phyloP scores from a whole-genome alignment of 768 basidiomycete species.

The Leccinum disarticulatum region DNA sequence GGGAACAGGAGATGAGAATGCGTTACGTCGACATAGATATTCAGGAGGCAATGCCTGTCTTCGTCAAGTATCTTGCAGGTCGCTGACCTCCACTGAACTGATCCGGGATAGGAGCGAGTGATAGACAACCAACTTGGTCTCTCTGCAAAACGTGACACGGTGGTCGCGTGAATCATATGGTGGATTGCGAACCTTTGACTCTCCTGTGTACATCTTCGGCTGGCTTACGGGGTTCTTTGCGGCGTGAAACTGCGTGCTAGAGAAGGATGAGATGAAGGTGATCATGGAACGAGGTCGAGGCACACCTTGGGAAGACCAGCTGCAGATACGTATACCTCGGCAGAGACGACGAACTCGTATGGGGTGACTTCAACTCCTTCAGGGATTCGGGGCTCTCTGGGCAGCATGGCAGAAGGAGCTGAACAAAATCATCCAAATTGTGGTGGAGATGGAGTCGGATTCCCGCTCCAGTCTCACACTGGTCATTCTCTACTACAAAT shows the following conservation, averaged over 20 bases:
- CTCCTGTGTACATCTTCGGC: constrained; percentile 50
- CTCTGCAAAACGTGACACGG: constrained; percentile 41
- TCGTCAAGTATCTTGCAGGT: constrained; percentile 71
- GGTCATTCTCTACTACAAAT: background rate
- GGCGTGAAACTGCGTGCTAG: constrained; percentile 49
- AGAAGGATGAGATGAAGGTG: constrained; percentile 11
- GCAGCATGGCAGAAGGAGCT: constrained; percentile 14
- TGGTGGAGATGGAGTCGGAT: background rate
- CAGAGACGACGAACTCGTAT: constrained; percentile 59
- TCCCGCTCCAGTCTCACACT: background rate
- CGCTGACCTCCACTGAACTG: constrained; percentile 71
- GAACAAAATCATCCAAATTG: background rate
- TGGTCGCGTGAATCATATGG: background rate
- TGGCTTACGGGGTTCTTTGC: constrained; percentile 41
- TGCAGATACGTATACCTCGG: constrained; percentile 60
- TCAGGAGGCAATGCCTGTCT: constrained; percentile 63
- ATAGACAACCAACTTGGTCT: constrained; percentile 72
- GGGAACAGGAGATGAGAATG: background rate
- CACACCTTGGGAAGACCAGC: constrained; percentile 57
- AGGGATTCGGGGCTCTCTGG: constrained; percentile 6
- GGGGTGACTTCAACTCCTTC: constrained; percentile 10
- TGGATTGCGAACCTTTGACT: constrained; percentile 52
- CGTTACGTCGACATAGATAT: constrained; percentile 74
- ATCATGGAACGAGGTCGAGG: background rate
- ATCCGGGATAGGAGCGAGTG: constrained; percentile 45